Evolutionary conservation across 805 yeast species (phyloP).

Genomic region (Metschnikowia continentalis): DNA sequence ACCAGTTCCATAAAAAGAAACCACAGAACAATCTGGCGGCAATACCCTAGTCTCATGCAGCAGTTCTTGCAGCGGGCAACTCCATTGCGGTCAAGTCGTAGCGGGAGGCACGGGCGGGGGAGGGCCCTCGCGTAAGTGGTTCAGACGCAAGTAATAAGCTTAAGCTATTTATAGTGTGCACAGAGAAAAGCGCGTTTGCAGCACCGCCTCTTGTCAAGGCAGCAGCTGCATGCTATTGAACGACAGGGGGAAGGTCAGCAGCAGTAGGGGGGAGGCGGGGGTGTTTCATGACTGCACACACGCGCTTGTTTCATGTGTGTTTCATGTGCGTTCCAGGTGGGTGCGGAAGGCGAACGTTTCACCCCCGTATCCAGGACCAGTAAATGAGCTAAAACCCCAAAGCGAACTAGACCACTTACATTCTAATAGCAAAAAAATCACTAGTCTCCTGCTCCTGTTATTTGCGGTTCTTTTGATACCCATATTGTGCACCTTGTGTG

Average conservation of each 20-base stretch:
- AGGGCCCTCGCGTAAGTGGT: background rate
- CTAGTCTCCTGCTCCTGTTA: too few species aligned
- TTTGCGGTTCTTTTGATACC: too few species aligned
- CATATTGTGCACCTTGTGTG: too few species aligned
- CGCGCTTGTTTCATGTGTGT: background rate
- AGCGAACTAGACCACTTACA: too few species aligned
- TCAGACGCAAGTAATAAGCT: background rate
- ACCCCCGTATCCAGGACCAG: background rate
- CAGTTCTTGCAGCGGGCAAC: background rate
- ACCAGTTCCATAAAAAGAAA: background rate
- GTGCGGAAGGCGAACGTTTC: conserved; percentile 1
- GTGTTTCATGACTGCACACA: conserved; percentile 3
- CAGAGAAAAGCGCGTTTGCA: background rate
- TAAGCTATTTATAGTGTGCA: background rate
- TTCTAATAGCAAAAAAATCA: too few species aligned
- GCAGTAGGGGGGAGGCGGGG: background rate
- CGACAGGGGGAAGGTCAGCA: background rate
- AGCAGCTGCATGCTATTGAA: background rate
- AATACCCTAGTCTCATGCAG: too few species aligned
- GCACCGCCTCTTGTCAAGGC: background rate
- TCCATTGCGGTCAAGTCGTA: background rate
- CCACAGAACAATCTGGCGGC: background rate
- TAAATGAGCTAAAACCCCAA: too few species aligned
- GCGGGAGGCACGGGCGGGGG: background rate
- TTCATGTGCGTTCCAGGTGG: conserved; percentile 3